Percentiles rank a stretch among this genome's conserved stretches.
These are phyloP conservation scores for Eimeria necatrix DNA, from an alignment of 169 alveolate genomes.

Conservation along the genomic window DNA sequence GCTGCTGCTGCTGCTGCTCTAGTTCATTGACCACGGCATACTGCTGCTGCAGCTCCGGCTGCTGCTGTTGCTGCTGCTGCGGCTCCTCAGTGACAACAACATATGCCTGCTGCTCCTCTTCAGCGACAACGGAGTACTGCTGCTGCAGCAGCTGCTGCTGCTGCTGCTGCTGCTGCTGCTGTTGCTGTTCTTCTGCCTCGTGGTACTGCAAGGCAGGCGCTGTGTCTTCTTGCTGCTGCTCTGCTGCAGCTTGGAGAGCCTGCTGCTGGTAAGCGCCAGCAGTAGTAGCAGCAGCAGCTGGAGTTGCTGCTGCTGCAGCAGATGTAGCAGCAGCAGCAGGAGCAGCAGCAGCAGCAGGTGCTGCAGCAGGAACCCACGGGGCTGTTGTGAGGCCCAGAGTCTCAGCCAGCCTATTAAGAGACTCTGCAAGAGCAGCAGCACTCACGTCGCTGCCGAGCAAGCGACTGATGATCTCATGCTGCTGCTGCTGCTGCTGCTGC, in stretches of 20 bases:
- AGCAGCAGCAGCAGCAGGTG: constrained; percentile 18
- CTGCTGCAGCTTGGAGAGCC: not conserved
- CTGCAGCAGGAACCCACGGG: constrained; percentile 8
- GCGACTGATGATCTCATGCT: not conserved
- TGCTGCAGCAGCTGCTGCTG: too few relatives aligned
- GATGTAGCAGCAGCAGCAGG: constrained; percentile 12
- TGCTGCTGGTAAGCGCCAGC: not conserved
- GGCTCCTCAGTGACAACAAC: too few relatives aligned
- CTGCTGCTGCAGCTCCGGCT: too few relatives aligned
- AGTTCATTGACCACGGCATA: not conserved
- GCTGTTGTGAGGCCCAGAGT: not conserved
- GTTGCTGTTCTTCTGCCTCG: not conserved
- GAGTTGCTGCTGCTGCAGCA: constrained; percentile 16
- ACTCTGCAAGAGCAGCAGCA: not conserved
- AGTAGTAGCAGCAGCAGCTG: constrained; percentile 27
- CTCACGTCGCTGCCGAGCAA: too few relatives aligned
- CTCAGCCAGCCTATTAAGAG: not conserved
- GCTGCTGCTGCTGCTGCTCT: too few relatives aligned
- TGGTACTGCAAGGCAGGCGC: not conserved
- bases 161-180: too few relatives aligned
- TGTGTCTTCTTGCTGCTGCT: not conserved
- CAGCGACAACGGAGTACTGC: too few relatives aligned
- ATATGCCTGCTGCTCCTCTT: too few relatives aligned
- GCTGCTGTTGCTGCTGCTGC: too few relatives aligned
- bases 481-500: not conserved